These are phyloP conservation scores for Nymphaea colorata DNA, from an alignment of 164 flowering plant genomes.

Conservation along the genomic window DNA sequence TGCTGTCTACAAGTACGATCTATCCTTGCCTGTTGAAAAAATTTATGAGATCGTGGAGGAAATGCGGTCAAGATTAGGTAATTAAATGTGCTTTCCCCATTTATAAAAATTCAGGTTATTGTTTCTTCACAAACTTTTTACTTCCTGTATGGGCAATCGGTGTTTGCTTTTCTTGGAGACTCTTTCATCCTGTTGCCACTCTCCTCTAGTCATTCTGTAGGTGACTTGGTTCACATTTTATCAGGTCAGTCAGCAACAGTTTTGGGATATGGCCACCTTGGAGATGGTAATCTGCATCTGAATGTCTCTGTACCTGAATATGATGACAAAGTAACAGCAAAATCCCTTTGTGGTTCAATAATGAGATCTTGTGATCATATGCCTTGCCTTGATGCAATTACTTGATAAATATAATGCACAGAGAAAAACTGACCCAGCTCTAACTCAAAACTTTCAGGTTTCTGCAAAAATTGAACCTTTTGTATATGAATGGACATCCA, in stretches of 20 bases:
- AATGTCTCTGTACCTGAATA: slow-evolving; percentile 69
- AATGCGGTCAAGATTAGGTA: slow-evolving; percentile 78
- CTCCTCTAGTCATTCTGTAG: too few species aligned
- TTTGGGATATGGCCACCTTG: slow-evolving; percentile 90
- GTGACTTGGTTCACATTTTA: neutral
- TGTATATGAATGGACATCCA: slow-evolving; percentile 96
- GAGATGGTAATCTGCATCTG: slow-evolving; percentile 94
- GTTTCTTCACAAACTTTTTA: neutral
- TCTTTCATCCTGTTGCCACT: too few species aligned
- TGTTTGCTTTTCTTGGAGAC: too few species aligned
- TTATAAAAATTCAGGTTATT: neutral
- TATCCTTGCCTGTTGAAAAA: slow-evolving; percentile 79
- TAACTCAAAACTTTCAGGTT: slow-evolving; percentile 31
- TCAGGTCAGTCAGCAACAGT: slow-evolving; percentile 69
- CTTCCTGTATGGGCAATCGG: too few species aligned
- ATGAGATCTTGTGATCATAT: too few species aligned
- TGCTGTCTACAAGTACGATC: slow-evolving; percentile 90
- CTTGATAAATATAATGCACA: too few species aligned
- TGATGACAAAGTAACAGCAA: slow-evolving; percentile 49
- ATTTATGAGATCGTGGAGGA: slow-evolving; percentile 85
- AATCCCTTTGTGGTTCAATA: slow-evolving; percentile 1
- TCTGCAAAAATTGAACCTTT: slow-evolving; percentile 79
- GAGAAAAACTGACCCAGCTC: too few species aligned
- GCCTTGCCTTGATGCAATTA: too few species aligned
- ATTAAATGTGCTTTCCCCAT: neutral